Percentiles rank a stretch among this genome's conserved stretches.
phyloP scores from a whole-genome alignment of 257 asterid genomes.

The Plectranthus barbatus region DNA sequence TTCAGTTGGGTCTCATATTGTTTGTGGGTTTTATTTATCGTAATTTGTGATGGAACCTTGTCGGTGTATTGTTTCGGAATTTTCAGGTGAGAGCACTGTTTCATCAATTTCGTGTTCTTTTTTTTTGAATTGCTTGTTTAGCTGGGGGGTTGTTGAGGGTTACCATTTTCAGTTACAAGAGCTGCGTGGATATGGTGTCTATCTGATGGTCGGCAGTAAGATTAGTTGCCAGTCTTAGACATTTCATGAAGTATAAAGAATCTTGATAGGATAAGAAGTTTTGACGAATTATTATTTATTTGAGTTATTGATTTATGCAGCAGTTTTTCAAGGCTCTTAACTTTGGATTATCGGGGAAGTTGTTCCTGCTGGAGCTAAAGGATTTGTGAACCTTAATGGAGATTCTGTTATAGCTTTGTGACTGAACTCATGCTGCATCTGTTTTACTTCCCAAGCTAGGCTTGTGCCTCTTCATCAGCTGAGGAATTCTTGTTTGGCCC shows the following conservation, averaged over 20 bases:
- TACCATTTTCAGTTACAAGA: not conserved
- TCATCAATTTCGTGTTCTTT: not conserved
- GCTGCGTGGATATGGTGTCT: not conserved
- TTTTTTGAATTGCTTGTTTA: not conserved
- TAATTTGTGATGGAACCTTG: constrained; percentile 12
- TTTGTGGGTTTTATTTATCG: constrained; percentile 8
- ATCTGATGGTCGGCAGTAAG: not conserved
- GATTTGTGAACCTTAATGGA: constrained; percentile 2
- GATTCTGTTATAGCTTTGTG: not conserved
- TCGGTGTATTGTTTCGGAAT: constrained; percentile 1
- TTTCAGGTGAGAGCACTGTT: not conserved
- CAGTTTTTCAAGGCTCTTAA: not conserved
- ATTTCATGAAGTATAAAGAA: not conserved
- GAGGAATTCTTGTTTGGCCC: constrained; percentile 22
- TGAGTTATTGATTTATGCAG: constrained; percentile 11
- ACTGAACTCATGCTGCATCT: too few species aligned
- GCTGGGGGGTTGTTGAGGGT: not conserved
- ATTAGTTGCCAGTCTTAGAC: not conserved
- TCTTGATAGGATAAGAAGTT: not conserved
- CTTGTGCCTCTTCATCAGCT: constrained; percentile 19
- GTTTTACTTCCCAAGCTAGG: constrained; percentile 12
- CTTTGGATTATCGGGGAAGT: constrained; percentile 14
- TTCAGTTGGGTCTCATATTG: constrained; percentile 14
- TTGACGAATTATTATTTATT: not conserved
- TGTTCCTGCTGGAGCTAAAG: constrained; percentile 15